phyloP scores from a whole-genome alignment of 1,139 yeast genomes.

The Saccharomyces uvarum region DNA sequence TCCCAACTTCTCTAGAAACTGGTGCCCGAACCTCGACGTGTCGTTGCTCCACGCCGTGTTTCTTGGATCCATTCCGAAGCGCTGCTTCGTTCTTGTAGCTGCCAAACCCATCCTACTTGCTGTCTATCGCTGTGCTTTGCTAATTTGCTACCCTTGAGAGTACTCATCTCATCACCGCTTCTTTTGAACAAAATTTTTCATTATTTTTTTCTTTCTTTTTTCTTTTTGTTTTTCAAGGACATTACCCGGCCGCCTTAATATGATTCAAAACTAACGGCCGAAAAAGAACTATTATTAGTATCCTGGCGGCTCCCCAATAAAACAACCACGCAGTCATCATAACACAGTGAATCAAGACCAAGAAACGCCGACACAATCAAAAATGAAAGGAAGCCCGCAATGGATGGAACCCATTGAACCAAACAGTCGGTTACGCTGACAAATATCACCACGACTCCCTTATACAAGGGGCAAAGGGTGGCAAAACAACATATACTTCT shows the following conservation, averaged over 20 bases:
- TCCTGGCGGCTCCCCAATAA: too few relatives aligned
- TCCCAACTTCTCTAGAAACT: slow-evolving; percentile 72
- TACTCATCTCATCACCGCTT: slow-evolving; percentile 1
- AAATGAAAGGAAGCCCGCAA: too few relatives aligned
- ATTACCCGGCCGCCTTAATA: too few relatives aligned
- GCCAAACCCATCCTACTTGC: slow-evolving; percentile 64
- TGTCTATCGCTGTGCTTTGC: not conserved
- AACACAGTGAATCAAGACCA: too few relatives aligned
- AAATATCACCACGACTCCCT: not conserved
- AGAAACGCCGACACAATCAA: too few relatives aligned
- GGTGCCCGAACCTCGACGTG: slow-evolving; percentile 77
- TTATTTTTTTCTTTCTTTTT: not conserved
- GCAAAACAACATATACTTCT: too few relatives aligned
- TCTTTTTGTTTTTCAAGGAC: not conserved
- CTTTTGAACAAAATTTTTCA: not conserved
- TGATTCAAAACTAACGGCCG: too few relatives aligned
- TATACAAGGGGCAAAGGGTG: not conserved
- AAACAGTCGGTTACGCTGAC: not conserved
- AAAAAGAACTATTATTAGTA: too few relatives aligned
- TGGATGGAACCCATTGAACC: not conserved
- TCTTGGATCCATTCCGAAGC: slow-evolving; percentile 88
- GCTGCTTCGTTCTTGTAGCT: slow-evolving; percentile 70
- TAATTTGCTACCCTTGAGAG: too few relatives aligned
- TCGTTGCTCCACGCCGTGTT: slow-evolving; percentile 93
- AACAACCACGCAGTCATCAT: too few relatives aligned